These are phyloP conservation scores for Rhodotorula sp. DNA, from an alignment of 1,284 basidiomycete genomes.

Conservation along the genomic window DNA sequence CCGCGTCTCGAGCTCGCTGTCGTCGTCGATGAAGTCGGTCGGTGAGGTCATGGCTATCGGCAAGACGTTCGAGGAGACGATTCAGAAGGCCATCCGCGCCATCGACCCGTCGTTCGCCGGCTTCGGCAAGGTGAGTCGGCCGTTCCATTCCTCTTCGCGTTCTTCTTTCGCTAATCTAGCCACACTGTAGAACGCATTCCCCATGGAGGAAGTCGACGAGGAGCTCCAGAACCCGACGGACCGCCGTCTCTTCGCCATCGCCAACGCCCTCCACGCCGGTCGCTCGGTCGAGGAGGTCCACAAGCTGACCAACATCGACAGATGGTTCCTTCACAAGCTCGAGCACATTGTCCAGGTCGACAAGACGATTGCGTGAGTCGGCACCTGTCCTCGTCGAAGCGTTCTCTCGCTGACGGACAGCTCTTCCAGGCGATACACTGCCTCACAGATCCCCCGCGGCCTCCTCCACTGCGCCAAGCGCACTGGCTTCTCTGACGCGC, in stretches of 20 bases:
- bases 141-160: neutral
- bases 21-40: conserved; percentile 97
- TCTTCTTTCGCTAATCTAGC: conserved; percentile 4
- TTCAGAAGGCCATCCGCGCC: conserved; percentile 94
- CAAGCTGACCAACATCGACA: conserved; percentile 96
- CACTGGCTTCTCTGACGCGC: conserved; percentile 91
- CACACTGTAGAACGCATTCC: conserved; percentile 57
- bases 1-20: conserved; percentile 79
- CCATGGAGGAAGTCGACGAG: conserved; percentile 69
- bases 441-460: conserved; percentile 64
- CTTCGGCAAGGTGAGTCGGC: conserved; percentile 69
- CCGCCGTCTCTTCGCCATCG: conserved; percentile 87
- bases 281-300: conserved; percentile 95
- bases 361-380: conserved; percentile 63
- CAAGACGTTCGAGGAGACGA: conserved; percentile 94
- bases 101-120: conserved; percentile 94
- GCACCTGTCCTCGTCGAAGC: neutral
- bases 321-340: conserved; percentile 93
- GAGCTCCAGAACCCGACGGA: conserved; percentile 86
- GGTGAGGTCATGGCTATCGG: conserved; percentile 99
- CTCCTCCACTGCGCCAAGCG: conserved; percentile 84
- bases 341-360: conserved; percentile 80
- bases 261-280: conserved; percentile 79
- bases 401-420: neutral
- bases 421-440: conserved; percentile 60